phyloP scores from a whole-genome alignment of 2,329 filamentous ascomycete species.

The Emmonsiellopsis sp. region DNA sequence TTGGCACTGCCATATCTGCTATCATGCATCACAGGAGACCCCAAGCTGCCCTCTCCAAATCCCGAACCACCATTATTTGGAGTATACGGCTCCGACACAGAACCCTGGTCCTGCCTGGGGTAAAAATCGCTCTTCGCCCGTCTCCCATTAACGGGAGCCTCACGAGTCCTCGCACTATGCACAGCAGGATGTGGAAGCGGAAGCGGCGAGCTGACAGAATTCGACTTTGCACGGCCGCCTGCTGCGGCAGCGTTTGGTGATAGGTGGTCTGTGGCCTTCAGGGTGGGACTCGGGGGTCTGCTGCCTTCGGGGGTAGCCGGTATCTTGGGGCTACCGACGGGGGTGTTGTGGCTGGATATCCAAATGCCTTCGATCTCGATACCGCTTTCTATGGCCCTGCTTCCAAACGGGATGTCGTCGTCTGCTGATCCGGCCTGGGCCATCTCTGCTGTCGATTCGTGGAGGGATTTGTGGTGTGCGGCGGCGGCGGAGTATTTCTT shows the following conservation, averaged over 20 bases:
- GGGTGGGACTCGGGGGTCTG: slow-evolving; percentile 7
- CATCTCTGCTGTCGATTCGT: slow-evolving; percentile 42
- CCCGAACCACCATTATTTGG: background rate
- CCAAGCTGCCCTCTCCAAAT: background rate
- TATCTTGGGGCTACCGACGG: slow-evolving; percentile 16
- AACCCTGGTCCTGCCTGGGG: background rate
- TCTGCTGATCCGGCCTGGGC: slow-evolving; percentile 35
- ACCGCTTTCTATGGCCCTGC: slow-evolving; percentile 74
- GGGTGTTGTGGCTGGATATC: slow-evolving; percentile 47
- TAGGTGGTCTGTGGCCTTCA: background rate
- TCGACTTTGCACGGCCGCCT: background rate
- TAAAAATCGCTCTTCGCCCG: background rate
- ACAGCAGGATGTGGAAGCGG: background rate
- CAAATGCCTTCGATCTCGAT: slow-evolving; percentile 79
- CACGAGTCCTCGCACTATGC: background rate
- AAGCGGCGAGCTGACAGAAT: background rate
- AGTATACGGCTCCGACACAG: background rate
- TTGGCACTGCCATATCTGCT: background rate
- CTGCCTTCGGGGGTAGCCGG: slow-evolving; percentile 16
- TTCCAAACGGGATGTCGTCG: slow-evolving; percentile 71
- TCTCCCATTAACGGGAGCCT: background rate
- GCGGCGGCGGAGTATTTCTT: slow-evolving; percentile 56
- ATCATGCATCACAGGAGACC: background rate
- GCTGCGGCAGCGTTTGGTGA: background rate
- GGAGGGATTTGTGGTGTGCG: slow-evolving; percentile 51